Evolutionary conservation across 345 rosid species (phyloP).

Genomic region (Adansonia digitata): DNA sequence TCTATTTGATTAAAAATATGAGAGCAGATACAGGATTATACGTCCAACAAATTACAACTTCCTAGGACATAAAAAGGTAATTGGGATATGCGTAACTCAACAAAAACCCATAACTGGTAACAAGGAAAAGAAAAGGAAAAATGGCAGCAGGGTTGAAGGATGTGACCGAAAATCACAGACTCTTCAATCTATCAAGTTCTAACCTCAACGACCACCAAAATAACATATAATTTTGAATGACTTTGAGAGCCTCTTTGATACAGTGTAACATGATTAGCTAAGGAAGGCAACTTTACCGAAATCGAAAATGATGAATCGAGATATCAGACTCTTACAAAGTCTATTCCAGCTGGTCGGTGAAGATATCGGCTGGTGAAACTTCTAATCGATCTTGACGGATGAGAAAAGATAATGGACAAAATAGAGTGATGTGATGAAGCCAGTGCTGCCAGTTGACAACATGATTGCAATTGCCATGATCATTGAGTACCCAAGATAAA

Average conservation of each 20-base stretch:
- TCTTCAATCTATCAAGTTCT: conserved; percentile 1
- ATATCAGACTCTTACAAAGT: neutral
- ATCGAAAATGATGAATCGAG: neutral
- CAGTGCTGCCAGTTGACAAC: conserved; percentile 73
- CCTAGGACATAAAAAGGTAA: conserved; percentile 9
- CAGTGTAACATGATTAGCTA: conserved; percentile 31
- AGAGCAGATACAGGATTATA: conserved; percentile 11
- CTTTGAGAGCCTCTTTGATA: conserved; percentile 15
- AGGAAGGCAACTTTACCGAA: neutral
- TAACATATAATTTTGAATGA: conserved; percentile 8
- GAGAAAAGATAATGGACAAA: conserved; percentile 82
- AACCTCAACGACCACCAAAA: conserved; percentile 13
- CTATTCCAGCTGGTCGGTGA: conserved; percentile 8
- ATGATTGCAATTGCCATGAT: conserved; percentile 79
- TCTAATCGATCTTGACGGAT: conserved; percentile 70
- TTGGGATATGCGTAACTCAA: neutral
- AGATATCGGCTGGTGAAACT: neutral
- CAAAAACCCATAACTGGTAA: conserved; percentile 20
- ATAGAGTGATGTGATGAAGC: conserved; percentile 69
- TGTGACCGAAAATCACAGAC: neutral
- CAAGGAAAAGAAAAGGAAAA: neutral
- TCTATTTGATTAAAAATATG: conserved; percentile 10
- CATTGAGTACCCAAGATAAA: conserved; percentile 70
- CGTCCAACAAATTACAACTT: conserved; percentile 17
- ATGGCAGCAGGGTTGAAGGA: neutral